Evolutionary conservation across 1,284 basidiomycete species (phyloP).

Genomic region (Cutaneotrichosporon sp.): DNA sequence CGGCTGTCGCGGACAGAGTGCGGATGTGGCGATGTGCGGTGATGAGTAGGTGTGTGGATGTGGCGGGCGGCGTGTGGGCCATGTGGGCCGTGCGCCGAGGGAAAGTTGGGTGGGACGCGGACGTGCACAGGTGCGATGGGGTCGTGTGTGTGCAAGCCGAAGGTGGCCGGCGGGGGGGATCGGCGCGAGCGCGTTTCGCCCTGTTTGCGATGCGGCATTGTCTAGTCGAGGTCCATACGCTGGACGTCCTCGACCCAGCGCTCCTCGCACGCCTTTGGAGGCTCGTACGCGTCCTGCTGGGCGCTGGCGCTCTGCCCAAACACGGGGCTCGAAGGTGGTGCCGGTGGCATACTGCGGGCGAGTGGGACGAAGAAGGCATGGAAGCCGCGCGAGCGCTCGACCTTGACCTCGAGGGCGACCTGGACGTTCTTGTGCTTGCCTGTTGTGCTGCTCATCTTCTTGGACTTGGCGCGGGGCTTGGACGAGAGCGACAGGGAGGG

Average conservation of each 20-base stretch:
- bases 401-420: conserved; percentile 45
- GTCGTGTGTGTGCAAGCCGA: no score
- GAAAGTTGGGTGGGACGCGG: neutral
- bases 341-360: conserved; percentile 36
- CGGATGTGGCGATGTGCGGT: neutral
- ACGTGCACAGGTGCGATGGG: neutral
- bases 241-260: conserved; percentile 47
- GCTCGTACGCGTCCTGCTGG: neutral
- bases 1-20: neutral
- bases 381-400: conserved; percentile 45
- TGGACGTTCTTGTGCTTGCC: conserved; percentile 43
- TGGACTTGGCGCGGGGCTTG: conserved; percentile 30
- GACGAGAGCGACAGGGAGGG: conserved; percentile 15
- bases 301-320: conserved; percentile 28
- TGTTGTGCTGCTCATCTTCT: conserved; percentile 35
- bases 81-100: neutral
- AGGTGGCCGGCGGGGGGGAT: no score
- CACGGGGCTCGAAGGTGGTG: conserved; percentile 43
- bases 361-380: conserved; percentile 49
- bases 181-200: neutral
- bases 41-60: neutral
- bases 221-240: conserved; percentile 42
- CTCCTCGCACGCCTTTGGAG: conserved; percentile 27
- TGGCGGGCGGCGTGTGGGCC: neutral
- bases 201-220: neutral